Evolutionary conservation across 2,329 filamentous ascomycete species (phyloP).

Genomic region (Phialocephala subalpina): DNA sequence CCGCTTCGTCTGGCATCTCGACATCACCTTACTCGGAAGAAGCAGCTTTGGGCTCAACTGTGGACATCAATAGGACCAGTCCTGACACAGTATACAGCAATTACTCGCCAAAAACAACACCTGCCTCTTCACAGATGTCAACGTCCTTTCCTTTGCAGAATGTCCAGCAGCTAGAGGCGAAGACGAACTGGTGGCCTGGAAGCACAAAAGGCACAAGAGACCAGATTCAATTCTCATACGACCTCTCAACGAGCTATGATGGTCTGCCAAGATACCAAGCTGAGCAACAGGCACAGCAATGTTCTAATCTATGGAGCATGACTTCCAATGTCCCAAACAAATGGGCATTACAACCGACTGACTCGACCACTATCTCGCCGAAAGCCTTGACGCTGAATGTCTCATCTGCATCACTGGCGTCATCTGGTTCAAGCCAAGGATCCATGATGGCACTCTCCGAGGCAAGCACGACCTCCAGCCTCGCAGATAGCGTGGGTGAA

Average conservation of each 20-base stretch:
- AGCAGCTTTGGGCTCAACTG: constrained; percentile 15
- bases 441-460: constrained; percentile 26
- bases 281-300: constrained; percentile 17
- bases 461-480: constrained; percentile 20
- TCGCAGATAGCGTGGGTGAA: constrained; percentile 24
- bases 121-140: constrained; percentile 16
- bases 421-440: constrained; percentile 34
- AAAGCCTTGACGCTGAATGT: constrained; percentile 34
- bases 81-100: constrained; percentile 28
- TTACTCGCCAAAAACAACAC: constrained; percentile 25
- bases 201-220: constrained; percentile 10
- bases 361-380: constrained; percentile 38
- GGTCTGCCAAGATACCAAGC: constrained; percentile 27
- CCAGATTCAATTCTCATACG: constrained; percentile 18
- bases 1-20: constrained; percentile 16
- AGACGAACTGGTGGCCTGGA: constrained; percentile 29
- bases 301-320: constrained; percentile 26
- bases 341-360: constrained; percentile 23
- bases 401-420: constrained; percentile 27
- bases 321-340: constrained; percentile 1
- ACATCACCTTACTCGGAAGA: constrained; percentile 23
- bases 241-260: constrained; percentile 24
- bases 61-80: constrained; percentile 25
- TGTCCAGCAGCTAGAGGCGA: constrained; percentile 2
- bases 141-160: constrained; percentile 2